Evolutionary conservation across 1,139 yeast genomes (phyloP).

Genomic region (Chernovozyma aurita): DNA sequence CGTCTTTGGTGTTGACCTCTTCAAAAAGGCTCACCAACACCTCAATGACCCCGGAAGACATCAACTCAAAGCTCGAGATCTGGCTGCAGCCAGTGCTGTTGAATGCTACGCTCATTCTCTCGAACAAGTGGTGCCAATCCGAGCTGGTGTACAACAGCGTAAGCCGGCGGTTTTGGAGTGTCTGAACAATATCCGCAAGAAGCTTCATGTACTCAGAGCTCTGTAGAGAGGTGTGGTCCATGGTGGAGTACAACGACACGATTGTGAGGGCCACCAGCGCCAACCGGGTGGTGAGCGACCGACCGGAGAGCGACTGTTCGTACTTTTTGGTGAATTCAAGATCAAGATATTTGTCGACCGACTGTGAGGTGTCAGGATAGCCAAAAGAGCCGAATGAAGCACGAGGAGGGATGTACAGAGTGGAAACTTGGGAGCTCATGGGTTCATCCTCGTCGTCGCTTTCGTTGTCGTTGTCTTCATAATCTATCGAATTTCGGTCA

Average conservation of each 20-base stretch:
- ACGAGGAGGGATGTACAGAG: too few species aligned
- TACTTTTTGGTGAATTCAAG: constrained; percentile 30
- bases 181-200: neutral
- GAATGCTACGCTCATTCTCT: neutral
- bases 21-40: constrained; percentile 41
- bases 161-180: neutral
- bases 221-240: neutral
- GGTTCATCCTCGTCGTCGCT: constrained; percentile 1
- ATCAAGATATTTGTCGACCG: constrained; percentile 26
- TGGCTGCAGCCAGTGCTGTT: neutral
- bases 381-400: too few species aligned
- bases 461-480: too few species aligned
- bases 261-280: neutral
- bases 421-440: constrained; percentile 3
- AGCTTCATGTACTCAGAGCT: constrained; percentile 17
- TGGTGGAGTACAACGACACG: neutral
- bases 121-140: too few species aligned
- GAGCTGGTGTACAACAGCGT: too few species aligned
- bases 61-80: constrained; percentile 68
- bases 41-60: constrained; percentile 62
- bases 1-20: constrained; percentile 17
- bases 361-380: too few species aligned
- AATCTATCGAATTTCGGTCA: too few species aligned
- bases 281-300: too few species aligned
- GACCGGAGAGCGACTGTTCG: too few species aligned